A percentile compares a stretch with the other conserved stretches of the same genome.
phyloP scores from a whole-genome alignment of 202 grass and related monocot species.

The Carex arenaria region DNA sequence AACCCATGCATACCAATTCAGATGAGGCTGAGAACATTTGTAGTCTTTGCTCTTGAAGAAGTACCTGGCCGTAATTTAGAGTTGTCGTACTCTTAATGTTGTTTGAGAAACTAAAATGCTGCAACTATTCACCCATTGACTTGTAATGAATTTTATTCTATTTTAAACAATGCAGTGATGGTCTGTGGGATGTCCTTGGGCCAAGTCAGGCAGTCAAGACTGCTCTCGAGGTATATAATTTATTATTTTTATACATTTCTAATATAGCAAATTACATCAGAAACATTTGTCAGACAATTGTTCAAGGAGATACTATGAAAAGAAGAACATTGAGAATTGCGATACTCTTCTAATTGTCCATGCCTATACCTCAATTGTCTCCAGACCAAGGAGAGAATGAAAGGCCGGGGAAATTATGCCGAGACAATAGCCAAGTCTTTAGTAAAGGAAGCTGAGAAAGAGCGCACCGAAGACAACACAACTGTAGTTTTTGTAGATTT shows the following conservation, averaged over 20 bases:
- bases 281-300: background rate
- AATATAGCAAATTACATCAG: background rate
- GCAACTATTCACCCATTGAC: background rate
- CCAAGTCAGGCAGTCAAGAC: constrained; percentile 51
- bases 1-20: background rate
- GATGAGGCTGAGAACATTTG: background rate
- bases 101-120: background rate
- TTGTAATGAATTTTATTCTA: background rate
- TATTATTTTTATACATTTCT: background rate
- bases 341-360: background rate
- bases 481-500: constrained; percentile 89
- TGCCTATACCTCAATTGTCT: background rate
- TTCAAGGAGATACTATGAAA: background rate
- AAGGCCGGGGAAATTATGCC: constrained; percentile 2
- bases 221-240: constrained; percentile 48
- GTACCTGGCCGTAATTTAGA: background rate
- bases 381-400: constrained; percentile 42
- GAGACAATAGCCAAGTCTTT: constrained; percentile 49
- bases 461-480: constrained; percentile 77
- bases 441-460: constrained; percentile 52
- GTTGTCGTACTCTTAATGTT: background rate
- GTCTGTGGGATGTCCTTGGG: constrained; percentile 82
- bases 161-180: constrained; percentile 45
- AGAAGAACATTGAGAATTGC: background rate
- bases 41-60: background rate